These are phyloP conservation scores for Coemansia sp. DNA, from an alignment of 192 early-diverging fungal species.

Conservation along the genomic window DNA sequence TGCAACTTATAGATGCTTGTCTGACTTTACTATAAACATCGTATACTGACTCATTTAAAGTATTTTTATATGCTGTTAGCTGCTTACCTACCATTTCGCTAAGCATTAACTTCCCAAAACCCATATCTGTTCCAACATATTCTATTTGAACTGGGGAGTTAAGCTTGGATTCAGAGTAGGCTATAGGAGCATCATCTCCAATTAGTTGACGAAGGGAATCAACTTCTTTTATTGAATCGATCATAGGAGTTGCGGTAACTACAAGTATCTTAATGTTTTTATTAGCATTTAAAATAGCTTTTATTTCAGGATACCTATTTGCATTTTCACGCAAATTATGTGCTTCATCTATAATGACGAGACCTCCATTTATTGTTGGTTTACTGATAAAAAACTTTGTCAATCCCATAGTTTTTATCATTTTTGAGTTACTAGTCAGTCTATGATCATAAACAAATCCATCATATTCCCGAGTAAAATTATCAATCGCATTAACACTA, in stretches of 20 bases:
- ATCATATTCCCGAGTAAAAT: no score
- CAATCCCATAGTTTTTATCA: no score
- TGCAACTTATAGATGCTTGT: slow-evolving; percentile 17
- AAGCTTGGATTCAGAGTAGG: slow-evolving; percentile 20
- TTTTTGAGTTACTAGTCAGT: no score
- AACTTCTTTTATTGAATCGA: not conserved
- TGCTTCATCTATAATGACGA: no score
- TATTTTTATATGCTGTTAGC: not conserved
- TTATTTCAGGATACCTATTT: slow-evolving; percentile 19
- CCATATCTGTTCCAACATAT: slow-evolving; percentile 21
- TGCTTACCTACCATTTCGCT: slow-evolving; percentile 23
- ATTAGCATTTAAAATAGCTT: slow-evolving; percentile 5
- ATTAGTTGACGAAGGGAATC: no score
- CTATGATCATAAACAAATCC: no score
- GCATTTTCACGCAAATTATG: no score
- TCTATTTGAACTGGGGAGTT: slow-evolving; percentile 16
- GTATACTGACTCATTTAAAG: no score
- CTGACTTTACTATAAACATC: slow-evolving; percentile 11
- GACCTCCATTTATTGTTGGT: no score
- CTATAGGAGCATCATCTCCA: slow-evolving; percentile 12
- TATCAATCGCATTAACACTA: no score
- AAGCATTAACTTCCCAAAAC: slow-evolving; percentile 19
- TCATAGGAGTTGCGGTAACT: slow-evolving; percentile 29
- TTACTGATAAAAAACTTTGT: no score
- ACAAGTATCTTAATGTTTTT: slow-evolving; percentile 24